phyloP scores from a whole-genome alignment of 306 rosid species.

The Vigna reflexopilosa region DNA sequence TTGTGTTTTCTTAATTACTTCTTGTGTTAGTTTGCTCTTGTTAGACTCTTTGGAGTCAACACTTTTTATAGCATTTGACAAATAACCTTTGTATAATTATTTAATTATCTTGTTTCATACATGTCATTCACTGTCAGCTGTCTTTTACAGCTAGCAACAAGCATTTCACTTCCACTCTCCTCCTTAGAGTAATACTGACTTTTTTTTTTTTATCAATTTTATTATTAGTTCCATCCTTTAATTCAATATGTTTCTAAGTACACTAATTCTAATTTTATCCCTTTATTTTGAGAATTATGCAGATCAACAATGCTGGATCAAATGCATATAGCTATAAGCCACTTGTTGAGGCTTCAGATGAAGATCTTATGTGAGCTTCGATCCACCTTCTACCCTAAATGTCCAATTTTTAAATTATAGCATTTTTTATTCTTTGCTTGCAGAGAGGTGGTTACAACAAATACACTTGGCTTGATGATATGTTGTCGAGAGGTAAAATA shows the following conservation, averaged over 20 bases:
- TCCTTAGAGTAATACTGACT: slow-evolving; percentile 7
- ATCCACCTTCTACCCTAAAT: slow-evolving; percentile 21
- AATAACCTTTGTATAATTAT: slow-evolving; percentile 16
- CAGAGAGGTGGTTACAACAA: slow-evolving; percentile 96
- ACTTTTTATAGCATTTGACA: background rate
- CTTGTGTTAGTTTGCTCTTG: background rate
- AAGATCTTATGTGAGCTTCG: slow-evolving; percentile 85
- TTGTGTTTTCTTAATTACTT: background rate
- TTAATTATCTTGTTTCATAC: slow-evolving; percentile 8
- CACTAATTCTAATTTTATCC: slow-evolving; percentile 43
- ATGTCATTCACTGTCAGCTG: background rate
- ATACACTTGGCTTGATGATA: slow-evolving; percentile 94
- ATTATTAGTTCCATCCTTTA: slow-evolving; percentile 29
- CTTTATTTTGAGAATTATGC: slow-evolving; percentile 57
- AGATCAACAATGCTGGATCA: slow-evolving; percentile 99
- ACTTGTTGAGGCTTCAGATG: slow-evolving; percentile 92
- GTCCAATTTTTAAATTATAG: slow-evolving; percentile 21
- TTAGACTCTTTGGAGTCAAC: slow-evolving; percentile 1
- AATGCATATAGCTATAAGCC: slow-evolving; percentile 93
- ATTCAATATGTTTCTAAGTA: slow-evolving; percentile 25
- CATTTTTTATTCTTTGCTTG: slow-evolving; percentile 43
- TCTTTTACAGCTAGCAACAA: background rate
- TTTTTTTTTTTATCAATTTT: slow-evolving; percentile 15
- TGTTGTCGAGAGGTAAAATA: slow-evolving; percentile 93
- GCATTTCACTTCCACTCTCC: slow-evolving; percentile 21